Base-by-base conservation (phyloP, 768 basidiomycete genomes). In the Leccinum sublutescens region DNA sequence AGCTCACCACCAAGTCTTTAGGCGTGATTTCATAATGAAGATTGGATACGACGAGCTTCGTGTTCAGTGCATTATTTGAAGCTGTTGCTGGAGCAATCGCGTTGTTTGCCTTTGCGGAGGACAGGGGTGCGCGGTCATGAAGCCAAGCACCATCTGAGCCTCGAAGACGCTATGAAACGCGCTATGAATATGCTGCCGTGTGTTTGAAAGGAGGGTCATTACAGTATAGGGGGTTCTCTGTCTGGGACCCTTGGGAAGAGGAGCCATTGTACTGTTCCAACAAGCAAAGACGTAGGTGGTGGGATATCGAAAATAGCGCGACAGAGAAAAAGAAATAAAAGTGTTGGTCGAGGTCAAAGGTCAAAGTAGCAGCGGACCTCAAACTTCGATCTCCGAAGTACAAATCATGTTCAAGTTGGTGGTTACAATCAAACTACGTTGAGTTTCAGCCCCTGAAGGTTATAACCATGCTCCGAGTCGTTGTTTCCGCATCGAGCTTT, bases 11-110 rank as follows among this genome's bases (percentile, higher is more conserved):
- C 52, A 96, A 80, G 77, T 96, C 94, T 79, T 88, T 88, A 68
- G 89, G 84, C 56, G 88, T 90, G 47, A 97, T 84, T 67, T 96
- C 94, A 65, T 96, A 97, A 77, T 97, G 95, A 64, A 97, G 68
- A 72, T 93, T 93, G 67, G 90, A 85, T 64, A 96, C 88, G 62
- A 90, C 72, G 63, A 95, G 83, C 70, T 85, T 85, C 55, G 82
- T 75, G 63, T 79, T 81, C 3, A 76, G 67, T 14, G 76, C 66
- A 31, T 48, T 59, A 25, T 78, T 70, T 3, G 65, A 19, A 11
- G 56, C 57, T 19, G 70, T 63, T 19, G 66, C 58, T 29, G 64
- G 56, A 23, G 67, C 47, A 58, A 66, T 69, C 21, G 60, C 58
- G 38, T 64, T 62, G 65, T 70, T 73, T 54, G 65, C 64, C 17